Percentiles rank a stretch among this genome's conserved stretches.
Evolutionary conservation across 257 asterid genomes (phyloP).

Genomic region (Salvia splendens): DNA sequence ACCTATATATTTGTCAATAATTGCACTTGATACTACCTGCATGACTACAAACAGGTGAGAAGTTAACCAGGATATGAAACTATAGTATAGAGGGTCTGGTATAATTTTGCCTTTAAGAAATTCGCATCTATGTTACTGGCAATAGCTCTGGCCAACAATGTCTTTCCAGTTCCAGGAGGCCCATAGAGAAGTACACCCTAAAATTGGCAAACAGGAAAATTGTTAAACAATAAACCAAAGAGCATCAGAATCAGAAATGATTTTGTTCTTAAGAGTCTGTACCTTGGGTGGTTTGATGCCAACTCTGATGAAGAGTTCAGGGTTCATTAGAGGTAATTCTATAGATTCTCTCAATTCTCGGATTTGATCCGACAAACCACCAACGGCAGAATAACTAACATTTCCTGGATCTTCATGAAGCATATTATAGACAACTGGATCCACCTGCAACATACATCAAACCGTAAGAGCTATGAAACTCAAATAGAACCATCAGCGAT

Average conservation of each 20-base stretch:
- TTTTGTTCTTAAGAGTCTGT: neutral
- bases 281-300: slow-evolving; percentile 98
- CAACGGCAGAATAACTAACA: slow-evolving; percentile 94
- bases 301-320: slow-evolving; percentile 91
- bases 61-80: slow-evolving; percentile 4
- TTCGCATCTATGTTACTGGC: slow-evolving; percentile 98
- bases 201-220: slow-evolving; percentile 26
- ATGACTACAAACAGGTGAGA: slow-evolving; percentile 26
- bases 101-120: slow-evolving; percentile 69
- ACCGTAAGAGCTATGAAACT: slow-evolving; percentile 1
- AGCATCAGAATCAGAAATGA: neutral
- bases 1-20: slow-evolving; percentile 90
- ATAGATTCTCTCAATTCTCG: slow-evolving; percentile 94
- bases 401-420: slow-evolving; percentile 99
- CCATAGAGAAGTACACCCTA: slow-evolving; percentile 98
- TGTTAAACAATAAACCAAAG: slow-evolving; percentile 14
- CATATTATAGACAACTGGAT: slow-evolving; percentile 95
- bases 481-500: slow-evolving; percentile 6
- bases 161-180: slow-evolving; percentile 99
- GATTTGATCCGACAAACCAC: slow-evolving; percentile 93
- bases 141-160: slow-evolving; percentile 93
- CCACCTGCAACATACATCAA: slow-evolving; percentile 61
- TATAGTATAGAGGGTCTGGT: neutral
- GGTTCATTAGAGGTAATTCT: slow-evolving; percentile 90
- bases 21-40: slow-evolving; percentile 96